Percentiles rank a stretch among this genome's conserved stretches.
phyloP scores from a whole-genome alignment of 352 stramenopile species.

The Pythium phragmiticola region DNA sequence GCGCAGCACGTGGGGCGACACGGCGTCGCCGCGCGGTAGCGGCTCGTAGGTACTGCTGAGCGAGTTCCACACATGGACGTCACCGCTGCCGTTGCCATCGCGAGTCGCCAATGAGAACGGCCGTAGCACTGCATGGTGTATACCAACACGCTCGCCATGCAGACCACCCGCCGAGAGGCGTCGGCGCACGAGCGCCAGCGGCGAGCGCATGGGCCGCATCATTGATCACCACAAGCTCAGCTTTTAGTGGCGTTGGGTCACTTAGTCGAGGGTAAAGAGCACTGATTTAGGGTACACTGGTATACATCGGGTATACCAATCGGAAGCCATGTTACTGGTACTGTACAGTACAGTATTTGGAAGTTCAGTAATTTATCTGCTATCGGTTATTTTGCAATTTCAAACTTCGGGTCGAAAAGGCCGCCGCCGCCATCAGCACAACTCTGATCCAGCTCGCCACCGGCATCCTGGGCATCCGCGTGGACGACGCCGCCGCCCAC shows the following conservation, averaged over 20 bases:
- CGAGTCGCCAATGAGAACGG: not conserved
- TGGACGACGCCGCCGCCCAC: no score
- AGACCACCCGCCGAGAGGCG: not conserved
- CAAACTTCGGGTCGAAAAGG: no score
- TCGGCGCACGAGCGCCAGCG: not conserved
- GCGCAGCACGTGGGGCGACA: constrained; percentile 51
- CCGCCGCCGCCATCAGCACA: no score
- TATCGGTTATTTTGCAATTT: no score
- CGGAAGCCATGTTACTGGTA: no score
- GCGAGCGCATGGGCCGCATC: constrained; percentile 1
- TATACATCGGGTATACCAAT: no score
- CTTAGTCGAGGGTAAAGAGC: not conserved
- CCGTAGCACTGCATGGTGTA: not conserved
- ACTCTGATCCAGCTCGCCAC: no score
- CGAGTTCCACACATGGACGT: constrained; percentile 58
- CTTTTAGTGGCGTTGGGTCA: not conserved
- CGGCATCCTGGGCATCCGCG: no score
- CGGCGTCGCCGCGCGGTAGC: constrained; percentile 41
- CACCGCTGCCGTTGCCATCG: not conserved
- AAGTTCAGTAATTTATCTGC: no score
- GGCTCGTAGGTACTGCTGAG: constrained; percentile 40
- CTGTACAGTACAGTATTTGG: no score
- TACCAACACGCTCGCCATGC: not conserved
- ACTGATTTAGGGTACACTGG: no score
- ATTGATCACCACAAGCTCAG: not conserved